Conservation (phyloP, 2,329 filamentous ascomycete genomes). For the Claviceps africana region DNA sequence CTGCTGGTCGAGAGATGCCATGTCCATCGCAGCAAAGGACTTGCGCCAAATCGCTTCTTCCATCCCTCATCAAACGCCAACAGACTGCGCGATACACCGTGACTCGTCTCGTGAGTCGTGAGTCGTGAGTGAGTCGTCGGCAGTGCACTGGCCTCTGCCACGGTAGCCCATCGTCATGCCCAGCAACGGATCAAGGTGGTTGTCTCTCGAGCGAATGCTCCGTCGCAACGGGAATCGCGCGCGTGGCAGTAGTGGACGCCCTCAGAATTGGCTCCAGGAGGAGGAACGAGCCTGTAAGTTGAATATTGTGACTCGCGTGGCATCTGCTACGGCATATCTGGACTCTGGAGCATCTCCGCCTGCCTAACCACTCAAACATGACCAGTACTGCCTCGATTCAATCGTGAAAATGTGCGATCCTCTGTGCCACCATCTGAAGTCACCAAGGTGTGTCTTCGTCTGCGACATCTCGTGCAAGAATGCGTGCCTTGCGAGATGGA, state of each 20-base stretch:
- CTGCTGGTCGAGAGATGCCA: too few species aligned
- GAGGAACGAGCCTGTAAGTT: constrained; percentile 31
- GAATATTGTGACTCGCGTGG: neutral
- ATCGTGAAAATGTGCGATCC: constrained; percentile 43
- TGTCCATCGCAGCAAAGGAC: neutral
- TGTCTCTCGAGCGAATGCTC: constrained; percentile 18
- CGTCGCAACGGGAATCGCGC: constrained; percentile 10
- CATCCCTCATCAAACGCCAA: neutral
- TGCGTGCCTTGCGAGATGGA: constrained; percentile 85
- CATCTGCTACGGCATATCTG: neutral
- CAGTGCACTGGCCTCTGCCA: neutral
- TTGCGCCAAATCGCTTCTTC: too few species aligned
- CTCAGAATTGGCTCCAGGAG: constrained; percentile 26
- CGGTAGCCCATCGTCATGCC: constrained; percentile 4
- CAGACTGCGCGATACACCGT: neutral
- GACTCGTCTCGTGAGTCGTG: neutral
- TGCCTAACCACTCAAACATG: neutral
- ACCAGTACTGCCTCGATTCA: constrained; percentile 51
- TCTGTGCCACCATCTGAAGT: constrained; percentile 66
- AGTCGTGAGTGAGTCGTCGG: neutral
- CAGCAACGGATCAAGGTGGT: constrained; percentile 15
- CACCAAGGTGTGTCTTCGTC: constrained; percentile 74
- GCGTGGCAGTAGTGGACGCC: constrained; percentile 8
- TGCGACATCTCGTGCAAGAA: constrained; percentile 83
- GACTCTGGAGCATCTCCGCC: neutral